Percentiles rank a stretch among this genome's conserved stretches.
phyloP scores from a whole-genome alignment of 2,329 filamentous ascomycete species.

The Aspergillus jensenii region DNA sequence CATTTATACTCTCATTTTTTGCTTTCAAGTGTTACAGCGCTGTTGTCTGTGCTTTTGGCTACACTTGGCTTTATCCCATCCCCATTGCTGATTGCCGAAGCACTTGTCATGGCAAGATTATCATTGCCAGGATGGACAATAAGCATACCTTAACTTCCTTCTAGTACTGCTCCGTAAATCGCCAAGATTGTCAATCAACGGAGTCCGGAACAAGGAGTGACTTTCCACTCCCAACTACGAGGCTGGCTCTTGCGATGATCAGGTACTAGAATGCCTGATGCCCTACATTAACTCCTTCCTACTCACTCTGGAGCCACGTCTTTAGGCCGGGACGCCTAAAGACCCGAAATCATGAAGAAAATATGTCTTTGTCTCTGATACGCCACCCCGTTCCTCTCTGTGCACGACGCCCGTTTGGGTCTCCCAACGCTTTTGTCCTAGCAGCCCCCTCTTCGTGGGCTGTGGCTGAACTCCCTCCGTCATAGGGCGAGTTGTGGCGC shows the following conservation, averaged over 20 bases:
- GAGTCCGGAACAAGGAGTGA: too few species aligned
- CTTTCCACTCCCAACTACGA: too few species aligned
- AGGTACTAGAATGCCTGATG: neutral
- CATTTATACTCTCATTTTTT: neutral
- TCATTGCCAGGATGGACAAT: neutral
- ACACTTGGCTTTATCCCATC: neutral
- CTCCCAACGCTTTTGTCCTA: neutral
- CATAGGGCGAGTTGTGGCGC: neutral
- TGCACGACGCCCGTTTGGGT: neutral
- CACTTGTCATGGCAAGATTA: neutral
- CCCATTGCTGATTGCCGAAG: neutral
- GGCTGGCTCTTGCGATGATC: neutral
- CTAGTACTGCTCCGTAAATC: neutral
- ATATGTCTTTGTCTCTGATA: neutral
- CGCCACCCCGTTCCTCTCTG: too few species aligned
- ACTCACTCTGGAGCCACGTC: neutral
- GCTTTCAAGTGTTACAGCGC: neutral
- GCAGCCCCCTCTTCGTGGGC: neutral
- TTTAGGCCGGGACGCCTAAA: neutral
- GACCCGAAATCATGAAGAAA: neutral
- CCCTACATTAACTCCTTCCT: neutral
- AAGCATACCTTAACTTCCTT: neutral
- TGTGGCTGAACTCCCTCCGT: neutral
- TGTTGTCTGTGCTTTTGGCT: neutral
- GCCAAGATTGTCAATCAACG: neutral